Evolutionary conservation across 805 yeast species (phyloP), one percentile per base, ranked within the genome.

Genomic region (Hanseniaspora pseudoguilliermondii): DNA sequence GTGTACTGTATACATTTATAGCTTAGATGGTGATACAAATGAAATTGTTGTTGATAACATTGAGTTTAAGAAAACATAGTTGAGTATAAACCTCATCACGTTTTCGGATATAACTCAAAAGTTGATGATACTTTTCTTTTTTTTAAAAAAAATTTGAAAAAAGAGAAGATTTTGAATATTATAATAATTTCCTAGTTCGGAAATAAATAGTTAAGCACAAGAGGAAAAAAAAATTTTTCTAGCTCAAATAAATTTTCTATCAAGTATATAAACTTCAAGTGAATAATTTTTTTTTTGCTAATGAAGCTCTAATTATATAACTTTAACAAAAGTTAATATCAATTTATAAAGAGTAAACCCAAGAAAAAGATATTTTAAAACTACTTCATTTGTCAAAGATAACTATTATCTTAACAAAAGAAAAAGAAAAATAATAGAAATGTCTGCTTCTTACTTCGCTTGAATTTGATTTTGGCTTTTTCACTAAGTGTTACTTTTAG

Each of bases 11-110:
- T 93, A 85, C 69, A 84, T 93, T 58, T 93, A 93, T 73, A 85
- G 93, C 11, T 74, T 82, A 62, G 21, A 41, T 27, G 21, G 49
- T 21, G 73, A 84, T 42, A 83, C 82, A 59, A 88, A 83, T 1
- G 95, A 88, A 58, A 90, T 93, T 36, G 86, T 86, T 66, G 96
- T 93, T 20, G 97, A 91, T 66, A 89, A 89, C 69, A 84, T 87
- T 47, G 78, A 79, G 29, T 84, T 81, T 63, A 72, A 82, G 42
- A 82, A 81, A 64, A 78, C 73, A 42, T 71, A 65, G 46, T 2
- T 10, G 35, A 32, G 35, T 15, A 32, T 32, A 3, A 3, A 2
- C 4, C 35, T 10, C 15, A 13, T 32, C 35, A 32, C 35, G 35
- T 11, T 32, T 32, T 32, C 15, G 13, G 13, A 32, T 32, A 32